Evolutionary conservation across 2,329 filamentous ascomycete species (phyloP).

Genomic region (Fusarium lateritium): DNA sequence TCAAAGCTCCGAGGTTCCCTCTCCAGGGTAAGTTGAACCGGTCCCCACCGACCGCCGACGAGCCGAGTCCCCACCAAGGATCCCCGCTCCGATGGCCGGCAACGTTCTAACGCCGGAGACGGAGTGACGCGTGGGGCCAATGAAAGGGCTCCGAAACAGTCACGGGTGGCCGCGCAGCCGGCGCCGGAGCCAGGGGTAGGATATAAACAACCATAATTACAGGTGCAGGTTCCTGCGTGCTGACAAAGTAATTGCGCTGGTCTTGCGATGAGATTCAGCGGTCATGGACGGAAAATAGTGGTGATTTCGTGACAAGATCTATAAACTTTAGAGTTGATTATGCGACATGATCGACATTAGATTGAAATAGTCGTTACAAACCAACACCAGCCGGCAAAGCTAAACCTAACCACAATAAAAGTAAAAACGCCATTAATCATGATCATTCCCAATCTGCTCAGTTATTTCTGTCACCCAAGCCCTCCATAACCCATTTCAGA

Average conservation of each 20-base stretch:
- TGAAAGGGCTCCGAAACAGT: constrained; percentile 20
- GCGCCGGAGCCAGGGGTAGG: not conserved
- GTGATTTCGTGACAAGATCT: constrained; percentile 1
- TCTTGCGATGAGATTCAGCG: not conserved
- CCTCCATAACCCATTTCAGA: not conserved
- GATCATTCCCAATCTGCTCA: not conserved
- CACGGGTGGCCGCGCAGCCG: constrained; percentile 32
- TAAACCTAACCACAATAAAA: not conserved
- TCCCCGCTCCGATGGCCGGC: constrained; percentile 46
- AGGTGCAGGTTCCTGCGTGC: not conserved
- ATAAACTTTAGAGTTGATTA: not conserved
- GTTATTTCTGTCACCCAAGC: constrained; percentile 27
- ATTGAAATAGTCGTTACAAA: not conserved
- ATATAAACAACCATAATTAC: constrained; percentile 38
- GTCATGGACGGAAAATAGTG: not conserved
- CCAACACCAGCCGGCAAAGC: constrained; percentile 1
- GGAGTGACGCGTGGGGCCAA: constrained; percentile 30
- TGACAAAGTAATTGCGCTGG: not conserved
- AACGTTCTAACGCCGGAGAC: constrained; percentile 17
- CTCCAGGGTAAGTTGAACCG: constrained; percentile 29
- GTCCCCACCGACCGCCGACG: constrained; percentile 16
- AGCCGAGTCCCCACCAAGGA: constrained; percentile 3
- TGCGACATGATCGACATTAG: not conserved
- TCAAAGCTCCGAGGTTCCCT: not conserved
- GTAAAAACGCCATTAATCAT: not conserved